phyloP scores from a whole-genome alignment of 441 rosid genomes.

The Erodium trifolium region DNA sequence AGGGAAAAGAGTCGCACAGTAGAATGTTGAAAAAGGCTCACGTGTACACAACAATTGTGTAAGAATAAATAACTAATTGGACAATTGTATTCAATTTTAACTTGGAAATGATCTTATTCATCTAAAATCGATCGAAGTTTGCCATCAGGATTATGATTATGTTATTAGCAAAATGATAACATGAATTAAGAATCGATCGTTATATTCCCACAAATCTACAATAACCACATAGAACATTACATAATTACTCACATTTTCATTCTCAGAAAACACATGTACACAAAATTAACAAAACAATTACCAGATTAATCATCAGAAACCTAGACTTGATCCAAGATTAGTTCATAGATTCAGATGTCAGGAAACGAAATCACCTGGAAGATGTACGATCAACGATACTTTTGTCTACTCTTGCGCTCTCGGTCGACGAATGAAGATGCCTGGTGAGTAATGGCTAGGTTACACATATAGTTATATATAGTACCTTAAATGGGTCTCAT shows the following conservation, averaged over 20 bases:
- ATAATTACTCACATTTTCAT: not conserved
- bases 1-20: too few species aligned
- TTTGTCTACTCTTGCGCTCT: not conserved
- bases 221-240: not conserved
- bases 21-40: too few species aligned
- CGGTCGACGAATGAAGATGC: not conserved
- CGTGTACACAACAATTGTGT: too few species aligned
- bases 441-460: not conserved
- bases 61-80: too few species aligned
- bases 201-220: not conserved
- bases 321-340: not conserved
- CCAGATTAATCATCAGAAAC: not conserved
- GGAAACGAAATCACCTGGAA: not conserved
- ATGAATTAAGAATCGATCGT: not conserved
- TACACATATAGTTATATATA: not conserved
- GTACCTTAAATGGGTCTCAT: not conserved
- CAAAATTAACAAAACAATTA: not conserved
- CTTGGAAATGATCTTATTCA: not conserved
- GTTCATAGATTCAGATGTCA: not conserved
- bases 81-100: not conserved
- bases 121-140: not conserved
- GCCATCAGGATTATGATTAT: not conserved
- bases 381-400: not conserved
- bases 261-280: not conserved
- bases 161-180: not conserved